phyloP scores from a whole-genome alignment of 192 early-diverging fungal genomes.

The Linnemannia zychae region DNA sequence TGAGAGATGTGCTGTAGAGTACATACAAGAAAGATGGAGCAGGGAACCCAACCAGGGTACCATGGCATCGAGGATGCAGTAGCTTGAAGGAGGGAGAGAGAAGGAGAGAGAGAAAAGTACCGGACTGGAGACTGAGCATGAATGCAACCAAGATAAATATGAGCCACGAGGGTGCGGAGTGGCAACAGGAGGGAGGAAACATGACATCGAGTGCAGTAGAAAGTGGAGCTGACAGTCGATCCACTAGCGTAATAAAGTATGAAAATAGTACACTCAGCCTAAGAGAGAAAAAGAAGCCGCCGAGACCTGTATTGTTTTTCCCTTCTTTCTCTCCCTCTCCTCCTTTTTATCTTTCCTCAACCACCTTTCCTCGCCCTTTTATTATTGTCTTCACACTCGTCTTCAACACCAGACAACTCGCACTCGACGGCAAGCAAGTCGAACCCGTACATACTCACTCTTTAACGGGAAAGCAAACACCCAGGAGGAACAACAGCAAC shows the following conservation, averaged over 20 bases:
- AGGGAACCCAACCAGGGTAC: too few relatives aligned
- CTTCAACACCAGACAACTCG: too few relatives aligned
- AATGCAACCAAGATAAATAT: too few relatives aligned
- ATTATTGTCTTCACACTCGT: not conserved
- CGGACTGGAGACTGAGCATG: not conserved
- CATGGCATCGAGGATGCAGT: too few relatives aligned
- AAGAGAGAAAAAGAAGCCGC: too few relatives aligned
- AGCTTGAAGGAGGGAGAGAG: not conserved
- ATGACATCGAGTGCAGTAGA: not conserved
- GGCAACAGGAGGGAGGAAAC: not conserved
- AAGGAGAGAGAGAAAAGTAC: not conserved
- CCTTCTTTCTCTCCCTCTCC: not conserved
- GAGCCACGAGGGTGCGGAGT: not conserved
- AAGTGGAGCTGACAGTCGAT: not conserved
- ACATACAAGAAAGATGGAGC: too few relatives aligned
- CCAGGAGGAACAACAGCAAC: not conserved
- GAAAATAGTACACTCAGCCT: too few relatives aligned
- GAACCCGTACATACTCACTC: not conserved
- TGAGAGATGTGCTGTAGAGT: too few relatives aligned
- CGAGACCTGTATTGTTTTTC: too few relatives aligned
- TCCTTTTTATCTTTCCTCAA: not conserved
- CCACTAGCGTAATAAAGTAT: not conserved
- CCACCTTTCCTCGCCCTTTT: not conserved
- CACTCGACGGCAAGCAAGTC: not conserved
- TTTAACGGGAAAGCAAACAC: not conserved